Conservation (phyloP, 2,329 filamentous ascomycete genomes). For the Fusarium liriodendri region DNA sequence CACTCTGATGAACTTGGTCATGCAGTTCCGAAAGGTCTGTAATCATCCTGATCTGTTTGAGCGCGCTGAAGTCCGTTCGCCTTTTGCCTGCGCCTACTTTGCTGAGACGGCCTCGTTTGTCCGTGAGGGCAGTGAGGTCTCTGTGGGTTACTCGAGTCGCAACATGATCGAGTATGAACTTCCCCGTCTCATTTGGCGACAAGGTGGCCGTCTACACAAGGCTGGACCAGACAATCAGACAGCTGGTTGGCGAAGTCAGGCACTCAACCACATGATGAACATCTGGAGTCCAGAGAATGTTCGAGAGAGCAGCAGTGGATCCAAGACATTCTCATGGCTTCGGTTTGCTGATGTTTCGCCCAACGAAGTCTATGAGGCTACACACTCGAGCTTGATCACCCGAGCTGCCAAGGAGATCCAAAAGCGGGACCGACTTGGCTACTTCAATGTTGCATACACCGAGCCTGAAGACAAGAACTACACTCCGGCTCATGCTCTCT, state of each 20-base stretch:
- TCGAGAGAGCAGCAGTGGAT: conserved; percentile 67
- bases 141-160: conserved; percentile 87
- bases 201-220: conserved; percentile 80
- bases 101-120: conserved; percentile 96
- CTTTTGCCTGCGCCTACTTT: conserved; percentile 85
- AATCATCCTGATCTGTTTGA: conserved; percentile 98
- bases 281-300: conserved; percentile 89
- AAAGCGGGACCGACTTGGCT: conserved; percentile 70
- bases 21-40: conserved; percentile 99
- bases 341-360: conserved; percentile 85
- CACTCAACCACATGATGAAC: conserved; percentile 85
- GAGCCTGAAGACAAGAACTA: conserved; percentile 71
- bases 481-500: conserved; percentile 79
- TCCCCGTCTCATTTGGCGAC: conserved; percentile 84
- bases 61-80: conserved; percentile 89
- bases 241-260: conserved; percentile 84
- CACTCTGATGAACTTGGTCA: conserved; percentile 98
- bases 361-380: conserved; percentile 76
- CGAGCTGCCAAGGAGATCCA: conserved; percentile 73
- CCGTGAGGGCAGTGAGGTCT: conserved; percentile 83
- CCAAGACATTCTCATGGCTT: conserved; percentile 86
- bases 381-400: conserved; percentile 77
- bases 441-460: conserved; percentile 77
- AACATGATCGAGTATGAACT: conserved; percentile 87
- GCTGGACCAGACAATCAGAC: conserved; percentile 77